These are phyloP conservation scores for Periconia sp. DNA, from an alignment of 2,329 filamentous ascomycete genomes.

Conservation along the genomic window DNA sequence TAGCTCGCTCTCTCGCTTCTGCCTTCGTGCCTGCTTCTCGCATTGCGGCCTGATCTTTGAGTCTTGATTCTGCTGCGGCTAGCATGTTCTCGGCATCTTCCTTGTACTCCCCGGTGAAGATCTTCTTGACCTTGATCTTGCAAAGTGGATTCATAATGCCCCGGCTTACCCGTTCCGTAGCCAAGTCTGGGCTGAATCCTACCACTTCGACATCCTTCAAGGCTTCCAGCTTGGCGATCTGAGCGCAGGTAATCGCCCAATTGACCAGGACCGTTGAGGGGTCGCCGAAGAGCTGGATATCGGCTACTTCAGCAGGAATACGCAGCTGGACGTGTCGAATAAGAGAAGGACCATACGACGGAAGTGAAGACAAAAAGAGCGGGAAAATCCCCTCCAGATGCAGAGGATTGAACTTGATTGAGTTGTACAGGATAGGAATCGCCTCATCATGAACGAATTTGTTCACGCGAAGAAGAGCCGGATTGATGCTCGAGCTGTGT, in stretches of 20 bases:
- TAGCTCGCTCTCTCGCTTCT: slow-evolving; percentile 3
- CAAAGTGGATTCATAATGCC: slow-evolving; percentile 23
- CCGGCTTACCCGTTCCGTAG: neutral
- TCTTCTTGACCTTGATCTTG: slow-evolving; percentile 27
- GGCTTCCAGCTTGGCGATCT: slow-evolving; percentile 23
- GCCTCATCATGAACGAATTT: slow-evolving; percentile 29
- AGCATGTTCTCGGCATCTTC: slow-evolving; percentile 14
- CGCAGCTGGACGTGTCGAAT: slow-evolving; percentile 23
- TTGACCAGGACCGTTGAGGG: slow-evolving; percentile 17
- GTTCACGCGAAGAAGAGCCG: slow-evolving; percentile 19
- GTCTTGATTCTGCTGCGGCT: slow-evolving; percentile 7
- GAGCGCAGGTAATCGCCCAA: slow-evolving; percentile 34
- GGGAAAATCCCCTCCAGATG: slow-evolving; percentile 26
- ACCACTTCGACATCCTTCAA: slow-evolving; percentile 21
- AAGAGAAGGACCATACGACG: slow-evolving; percentile 17
- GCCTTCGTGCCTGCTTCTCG: slow-evolving; percentile 13
- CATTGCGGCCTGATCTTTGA: slow-evolving; percentile 6
- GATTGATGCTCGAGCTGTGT: slow-evolving; percentile 9
- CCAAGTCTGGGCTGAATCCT: slow-evolving; percentile 6
- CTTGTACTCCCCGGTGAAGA: slow-evolving; percentile 9
- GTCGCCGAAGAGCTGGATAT: slow-evolving; percentile 4
- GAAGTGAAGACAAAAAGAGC: slow-evolving; percentile 22
- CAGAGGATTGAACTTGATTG: slow-evolving; percentile 18
- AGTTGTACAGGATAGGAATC: slow-evolving; percentile 29
- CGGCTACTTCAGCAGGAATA: slow-evolving; percentile 5